Evolutionary conservation across 2,329 filamentous ascomycete genomes (phyloP).

Genomic region (Paracamarosporium sp.): DNA sequence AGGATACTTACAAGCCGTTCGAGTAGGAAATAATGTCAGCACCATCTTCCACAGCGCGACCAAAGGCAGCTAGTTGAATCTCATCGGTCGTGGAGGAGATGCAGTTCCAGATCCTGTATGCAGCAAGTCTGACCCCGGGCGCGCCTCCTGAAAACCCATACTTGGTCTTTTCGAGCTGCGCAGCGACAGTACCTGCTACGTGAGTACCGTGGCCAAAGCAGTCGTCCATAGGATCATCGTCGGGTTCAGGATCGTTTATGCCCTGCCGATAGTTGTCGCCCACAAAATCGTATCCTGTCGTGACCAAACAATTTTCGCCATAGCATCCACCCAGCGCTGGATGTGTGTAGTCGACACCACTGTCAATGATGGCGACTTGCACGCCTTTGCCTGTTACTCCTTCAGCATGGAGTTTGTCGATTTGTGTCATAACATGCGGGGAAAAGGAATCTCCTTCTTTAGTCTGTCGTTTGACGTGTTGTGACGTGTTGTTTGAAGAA

Average conservation of each 20-base stretch:
- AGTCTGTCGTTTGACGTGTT: slow-evolving; percentile 16
- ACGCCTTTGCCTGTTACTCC: slow-evolving; percentile 57
- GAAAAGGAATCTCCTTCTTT: slow-evolving; percentile 23
- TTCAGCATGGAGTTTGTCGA: slow-evolving; percentile 47
- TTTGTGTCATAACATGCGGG: slow-evolving; percentile 40
- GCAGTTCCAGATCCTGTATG: slow-evolving; percentile 48
- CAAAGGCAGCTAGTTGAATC: slow-evolving; percentile 21
- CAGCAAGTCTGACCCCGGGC: slow-evolving; percentile 58
- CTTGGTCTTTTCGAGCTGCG: slow-evolving; percentile 54
- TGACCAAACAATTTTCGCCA: slow-evolving; percentile 64
- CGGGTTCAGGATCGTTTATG: slow-evolving; percentile 51
- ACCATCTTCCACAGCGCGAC: slow-evolving; percentile 62
- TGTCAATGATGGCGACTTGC: slow-evolving; percentile 54
- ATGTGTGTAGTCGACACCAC: slow-evolving; percentile 64
- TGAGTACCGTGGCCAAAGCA: slow-evolving; percentile 64
- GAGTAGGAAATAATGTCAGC: slow-evolving; percentile 45
- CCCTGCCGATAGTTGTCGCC: slow-evolving; percentile 55
- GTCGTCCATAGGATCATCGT: slow-evolving; percentile 59
- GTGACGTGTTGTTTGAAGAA: neutral
- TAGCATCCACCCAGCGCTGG: slow-evolving; percentile 70
- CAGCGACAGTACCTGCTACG: slow-evolving; percentile 65
- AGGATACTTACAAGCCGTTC: slow-evolving; percentile 11
- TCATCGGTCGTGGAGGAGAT: slow-evolving; percentile 14
- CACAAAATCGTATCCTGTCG: slow-evolving; percentile 64
- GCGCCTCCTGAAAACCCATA: slow-evolving; percentile 11